Evolutionary conservation across 495 filamentous ascomycete species (phyloP).

Genomic region (Aspergillus heteromorphus): DNA sequence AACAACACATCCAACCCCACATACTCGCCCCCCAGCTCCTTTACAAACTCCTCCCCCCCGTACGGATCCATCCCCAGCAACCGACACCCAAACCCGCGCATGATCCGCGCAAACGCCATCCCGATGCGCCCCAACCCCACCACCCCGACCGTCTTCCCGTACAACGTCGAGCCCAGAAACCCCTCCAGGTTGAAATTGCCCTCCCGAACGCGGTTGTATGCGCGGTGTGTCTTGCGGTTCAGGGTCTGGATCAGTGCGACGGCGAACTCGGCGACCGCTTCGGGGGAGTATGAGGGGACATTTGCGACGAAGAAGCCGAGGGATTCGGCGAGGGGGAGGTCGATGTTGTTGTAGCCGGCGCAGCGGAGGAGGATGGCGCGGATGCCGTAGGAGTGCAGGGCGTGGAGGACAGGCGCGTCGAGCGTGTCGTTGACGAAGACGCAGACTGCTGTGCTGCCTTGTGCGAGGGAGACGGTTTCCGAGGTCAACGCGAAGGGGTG

Average conservation of each 20-base stretch:
- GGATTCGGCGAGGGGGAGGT: conserved; percentile 48
- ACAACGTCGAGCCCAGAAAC: conserved; percentile 54
- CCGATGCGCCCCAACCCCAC: conserved; percentile 35
- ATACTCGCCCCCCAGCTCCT: conserved; percentile 43
- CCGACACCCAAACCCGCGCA: conserved; percentile 56
- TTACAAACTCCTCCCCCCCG: conserved; percentile 36
- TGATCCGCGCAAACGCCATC: conserved; percentile 37
- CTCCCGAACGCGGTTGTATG: conserved; percentile 67
- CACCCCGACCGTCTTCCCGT: conserved; percentile 52
- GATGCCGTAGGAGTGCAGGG: conserved; percentile 43
- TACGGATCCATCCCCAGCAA: conserved; percentile 57
- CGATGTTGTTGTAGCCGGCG: conserved; percentile 67
- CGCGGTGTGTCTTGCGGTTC: conserved; percentile 65
- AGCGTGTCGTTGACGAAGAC: conserved; percentile 68
- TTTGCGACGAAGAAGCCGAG: conserved; percentile 60
- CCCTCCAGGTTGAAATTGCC: conserved; percentile 65
- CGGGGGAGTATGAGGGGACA: conserved; percentile 65
- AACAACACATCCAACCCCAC: conserved; percentile 51
- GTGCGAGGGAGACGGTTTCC: conserved; percentile 53
- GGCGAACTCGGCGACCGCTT: conserved; percentile 69
- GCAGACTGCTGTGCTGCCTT: conserved; percentile 54
- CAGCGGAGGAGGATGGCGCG: conserved; percentile 60
- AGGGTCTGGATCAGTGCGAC: conserved; percentile 62
- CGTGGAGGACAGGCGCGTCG: conserved; percentile 43
- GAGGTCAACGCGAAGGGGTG: conserved; percentile 52